These are phyloP conservation scores for Rhodotorula sp. DNA, from an alignment of 1,284 basidiomycete species.

Conservation along the genomic window DNA sequence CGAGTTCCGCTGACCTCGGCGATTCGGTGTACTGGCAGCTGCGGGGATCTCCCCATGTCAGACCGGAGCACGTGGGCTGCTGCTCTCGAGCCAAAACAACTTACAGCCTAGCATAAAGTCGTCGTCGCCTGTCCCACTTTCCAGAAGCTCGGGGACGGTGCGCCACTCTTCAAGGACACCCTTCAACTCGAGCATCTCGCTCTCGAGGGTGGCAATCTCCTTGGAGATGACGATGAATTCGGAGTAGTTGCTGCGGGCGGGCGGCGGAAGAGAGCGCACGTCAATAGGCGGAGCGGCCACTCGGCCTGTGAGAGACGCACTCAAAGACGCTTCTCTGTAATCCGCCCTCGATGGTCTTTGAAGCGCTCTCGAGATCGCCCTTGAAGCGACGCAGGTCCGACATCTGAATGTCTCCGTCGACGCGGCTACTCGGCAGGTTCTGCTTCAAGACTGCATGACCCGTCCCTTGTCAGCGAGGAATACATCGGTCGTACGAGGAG, in stretches of 20 bases:
- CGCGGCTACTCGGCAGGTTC: conserved; percentile 19
- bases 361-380: conserved; percentile 28
- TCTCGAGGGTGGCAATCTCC: conserved; percentile 93
- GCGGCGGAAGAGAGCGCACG: not conserved
- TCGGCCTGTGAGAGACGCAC: conserved; percentile 11
- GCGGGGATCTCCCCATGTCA: conserved; percentile 51
- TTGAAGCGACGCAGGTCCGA: conserved; percentile 30
- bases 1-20: conserved; percentile 68
- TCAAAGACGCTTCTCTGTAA: conserved; percentile 40
- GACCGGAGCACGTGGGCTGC: conserved; percentile 34
- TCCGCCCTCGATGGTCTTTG: conserved; percentile 37
- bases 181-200: conserved; percentile 96
- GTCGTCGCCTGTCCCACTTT: conserved; percentile 58
- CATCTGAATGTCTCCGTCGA: conserved; percentile 22
- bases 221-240: conserved; percentile 96
- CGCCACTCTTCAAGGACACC: conserved; percentile 92
- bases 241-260: conserved; percentile 60
- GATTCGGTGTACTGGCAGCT: conserved; percentile 42
- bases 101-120: conserved; percentile 34
- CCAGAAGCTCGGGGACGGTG: conserved; percentile 84
- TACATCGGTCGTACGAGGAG: not conserved
- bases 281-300: no score
- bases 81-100: not conserved
- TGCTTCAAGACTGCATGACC: conserved; percentile 30
- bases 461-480: not conserved